Evolutionary conservation across 352 stramenopile species (phyloP), one percentile per base, ranked within the genome.

Genomic region (Pythium vanterpoolii): DNA sequence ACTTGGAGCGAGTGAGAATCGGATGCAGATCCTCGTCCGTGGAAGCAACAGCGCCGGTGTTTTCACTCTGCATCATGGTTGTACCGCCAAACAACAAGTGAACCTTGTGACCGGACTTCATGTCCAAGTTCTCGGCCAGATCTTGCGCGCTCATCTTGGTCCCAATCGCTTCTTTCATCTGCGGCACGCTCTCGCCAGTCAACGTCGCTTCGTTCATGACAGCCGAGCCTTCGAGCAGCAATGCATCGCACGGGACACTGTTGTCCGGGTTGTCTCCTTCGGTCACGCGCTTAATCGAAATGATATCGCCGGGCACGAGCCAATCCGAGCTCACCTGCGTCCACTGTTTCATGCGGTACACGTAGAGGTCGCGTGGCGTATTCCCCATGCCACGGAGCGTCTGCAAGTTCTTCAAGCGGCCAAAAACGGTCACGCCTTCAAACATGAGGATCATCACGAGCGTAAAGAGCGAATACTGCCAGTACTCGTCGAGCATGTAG

Each of bases 401-500:
- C 68, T 98, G 83, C 19, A 99, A 70, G 68, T 95, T 96, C 70
- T 98, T 98, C 48, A 98, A 79, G 36, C 97, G 89, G 67, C 98
- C 96, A 52, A 96, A 90, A 13, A 97, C 96, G 2, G 98, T 95
- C 13, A 97, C 97, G 27, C 85, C 90, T 69, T 99, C 98, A 62
- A 99, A 99, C 71, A 99, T 87, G 48, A 99, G 69, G 48, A 99
- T 93, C 80, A 98, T 98, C 39, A 86, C 78, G 11, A 99, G 79
- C 43, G 97, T 99, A 64, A 99, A 99, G n/a, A 99, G 76, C 28
- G 94, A 97, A 79, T 99, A 99, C 74, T 99, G 96, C 96, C 97
- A 99, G 81, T 99, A 99, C 72, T 99, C 98, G 76, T 99, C 98
- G 14, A 99, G 79, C 77, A 93, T 98, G 89, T 98, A 99, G 23